Evolutionary conservation across 345 rosid genomes (phyloP).

Genomic region (Citrus sp.): DNA sequence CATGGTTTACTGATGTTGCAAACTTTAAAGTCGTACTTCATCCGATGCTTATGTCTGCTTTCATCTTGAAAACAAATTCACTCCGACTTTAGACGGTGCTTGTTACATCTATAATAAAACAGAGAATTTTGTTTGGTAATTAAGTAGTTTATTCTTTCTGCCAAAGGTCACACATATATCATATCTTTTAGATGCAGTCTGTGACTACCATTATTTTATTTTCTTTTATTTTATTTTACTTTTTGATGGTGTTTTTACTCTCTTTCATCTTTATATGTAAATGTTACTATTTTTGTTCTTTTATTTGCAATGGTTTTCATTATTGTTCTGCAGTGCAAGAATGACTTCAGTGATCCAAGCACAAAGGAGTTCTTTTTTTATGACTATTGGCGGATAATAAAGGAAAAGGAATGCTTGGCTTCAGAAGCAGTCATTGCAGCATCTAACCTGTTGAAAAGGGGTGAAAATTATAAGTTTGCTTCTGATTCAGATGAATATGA

Average conservation of each 20-base stretch:
- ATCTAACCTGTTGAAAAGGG: constrained; percentile 20
- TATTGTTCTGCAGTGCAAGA: constrained; percentile 25
- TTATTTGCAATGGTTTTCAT: not conserved
- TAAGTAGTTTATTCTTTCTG: not conserved
- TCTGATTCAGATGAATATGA: constrained; percentile 7
- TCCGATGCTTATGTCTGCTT: not conserved
- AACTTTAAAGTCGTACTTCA: too few relatives aligned
- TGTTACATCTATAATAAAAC: too few relatives aligned
- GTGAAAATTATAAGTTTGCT: not conserved
- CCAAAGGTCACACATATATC: not conserved
- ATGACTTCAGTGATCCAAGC: constrained; percentile 35
- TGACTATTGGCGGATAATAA: constrained; percentile 44
- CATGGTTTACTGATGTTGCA: too few relatives aligned
- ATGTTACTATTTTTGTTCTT: not conserved
- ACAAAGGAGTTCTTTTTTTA: constrained; percentile 34
- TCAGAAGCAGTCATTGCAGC: constrained; percentile 28
- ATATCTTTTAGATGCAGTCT: not conserved
- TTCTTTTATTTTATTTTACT: not conserved
- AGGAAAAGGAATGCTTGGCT: constrained; percentile 32
- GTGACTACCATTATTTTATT: not conserved
- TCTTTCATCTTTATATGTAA: not conserved
- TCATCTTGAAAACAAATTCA: too few relatives aligned
- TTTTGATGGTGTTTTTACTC: not conserved
- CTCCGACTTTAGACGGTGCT: too few relatives aligned
- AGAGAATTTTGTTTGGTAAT: not conserved